phyloP scores from a whole-genome alignment of 2,329 filamentous ascomycete genomes.

The Apiospora saccharicola region DNA sequence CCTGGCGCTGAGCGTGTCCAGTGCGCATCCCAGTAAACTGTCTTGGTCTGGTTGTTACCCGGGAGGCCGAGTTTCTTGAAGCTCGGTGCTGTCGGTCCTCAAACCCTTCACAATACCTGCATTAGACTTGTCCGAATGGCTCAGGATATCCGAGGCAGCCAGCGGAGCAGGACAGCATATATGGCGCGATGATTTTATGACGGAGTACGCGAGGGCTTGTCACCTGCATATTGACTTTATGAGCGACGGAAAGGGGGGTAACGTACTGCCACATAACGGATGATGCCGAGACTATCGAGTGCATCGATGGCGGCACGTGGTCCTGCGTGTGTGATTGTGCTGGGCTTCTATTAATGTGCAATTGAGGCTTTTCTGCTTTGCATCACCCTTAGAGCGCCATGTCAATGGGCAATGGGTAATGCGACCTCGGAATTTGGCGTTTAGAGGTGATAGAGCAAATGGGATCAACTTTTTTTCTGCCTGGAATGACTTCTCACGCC shows the following conservation, averaged over 20 bases:
- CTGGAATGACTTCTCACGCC: background rate
- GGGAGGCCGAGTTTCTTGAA: constrained; percentile 9
- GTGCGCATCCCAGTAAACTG: constrained; percentile 82
- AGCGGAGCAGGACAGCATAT: constrained; percentile 36
- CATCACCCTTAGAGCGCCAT: constrained; percentile 26
- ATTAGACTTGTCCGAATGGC: constrained; percentile 29
- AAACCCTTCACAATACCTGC: constrained; percentile 24
- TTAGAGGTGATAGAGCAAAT: constrained; percentile 42
- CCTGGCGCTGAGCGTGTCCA: constrained; percentile 81
- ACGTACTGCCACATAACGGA: constrained; percentile 28
- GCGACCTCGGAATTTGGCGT: constrained; percentile 39
- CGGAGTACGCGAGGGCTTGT: constrained; percentile 30
- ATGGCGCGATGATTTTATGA: constrained; percentile 39
- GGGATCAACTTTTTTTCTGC: constrained; percentile 21
- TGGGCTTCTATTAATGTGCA: constrained; percentile 24
- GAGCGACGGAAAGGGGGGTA: constrained; percentile 26
- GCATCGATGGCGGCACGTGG: constrained; percentile 12
- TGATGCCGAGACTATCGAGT: background rate
- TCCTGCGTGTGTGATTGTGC: background rate
- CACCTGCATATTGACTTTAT: constrained; percentile 35
- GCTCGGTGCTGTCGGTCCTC: constrained; percentile 1
- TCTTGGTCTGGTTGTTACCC: constrained; percentile 17
- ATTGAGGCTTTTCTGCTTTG: constrained; percentile 20
- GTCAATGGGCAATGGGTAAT: constrained; percentile 23
- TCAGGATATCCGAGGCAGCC: constrained; percentile 25